phyloP scores from a whole-genome alignment of 768 basidiomycete species.

The Phanerodontia chrysosporium region DNA sequence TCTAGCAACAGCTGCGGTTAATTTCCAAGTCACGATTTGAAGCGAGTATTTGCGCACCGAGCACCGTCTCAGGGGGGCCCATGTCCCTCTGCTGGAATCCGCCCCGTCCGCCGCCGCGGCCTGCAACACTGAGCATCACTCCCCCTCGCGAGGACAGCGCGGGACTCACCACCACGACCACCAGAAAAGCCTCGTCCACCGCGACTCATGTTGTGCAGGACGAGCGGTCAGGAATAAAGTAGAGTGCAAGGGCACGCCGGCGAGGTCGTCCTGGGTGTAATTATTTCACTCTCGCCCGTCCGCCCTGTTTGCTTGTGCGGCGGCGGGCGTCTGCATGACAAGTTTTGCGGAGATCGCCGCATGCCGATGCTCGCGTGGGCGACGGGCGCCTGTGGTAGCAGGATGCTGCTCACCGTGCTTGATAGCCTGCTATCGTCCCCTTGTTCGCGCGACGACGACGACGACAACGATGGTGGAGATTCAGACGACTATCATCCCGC shows the following conservation, averaged over 20 bases:
- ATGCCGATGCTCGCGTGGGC: background rate
- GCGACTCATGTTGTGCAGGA: constrained; percentile 38
- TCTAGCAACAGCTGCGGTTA: constrained; percentile 58
- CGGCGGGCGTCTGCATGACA: background rate
- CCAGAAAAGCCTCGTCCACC: constrained; percentile 50
- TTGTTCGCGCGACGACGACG: background rate
- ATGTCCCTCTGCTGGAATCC: constrained; percentile 67
- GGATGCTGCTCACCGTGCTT: background rate
- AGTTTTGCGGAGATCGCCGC: background rate
- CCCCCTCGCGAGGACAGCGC: background rate
- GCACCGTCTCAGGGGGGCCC: constrained; percentile 76
- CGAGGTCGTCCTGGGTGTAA: background rate
- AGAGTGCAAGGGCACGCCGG: background rate
- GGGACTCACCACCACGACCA: constrained; percentile 35
- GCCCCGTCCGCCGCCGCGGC: constrained; percentile 45
- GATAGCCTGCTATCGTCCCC: too few relatives aligned
- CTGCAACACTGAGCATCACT: background rate
- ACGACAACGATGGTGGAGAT: background rate
- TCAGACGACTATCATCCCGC: constrained; percentile 85
- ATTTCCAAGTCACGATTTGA: too few relatives aligned
- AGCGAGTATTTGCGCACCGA: constrained; percentile 48
- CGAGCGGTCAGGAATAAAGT: background rate
- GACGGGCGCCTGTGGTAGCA: background rate
- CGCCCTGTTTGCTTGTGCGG: background rate
- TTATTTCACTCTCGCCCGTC: background rate